phyloP scores from a whole-genome alignment of 179 eudicot genomes.

The Amaranthus tricolor region DNA sequence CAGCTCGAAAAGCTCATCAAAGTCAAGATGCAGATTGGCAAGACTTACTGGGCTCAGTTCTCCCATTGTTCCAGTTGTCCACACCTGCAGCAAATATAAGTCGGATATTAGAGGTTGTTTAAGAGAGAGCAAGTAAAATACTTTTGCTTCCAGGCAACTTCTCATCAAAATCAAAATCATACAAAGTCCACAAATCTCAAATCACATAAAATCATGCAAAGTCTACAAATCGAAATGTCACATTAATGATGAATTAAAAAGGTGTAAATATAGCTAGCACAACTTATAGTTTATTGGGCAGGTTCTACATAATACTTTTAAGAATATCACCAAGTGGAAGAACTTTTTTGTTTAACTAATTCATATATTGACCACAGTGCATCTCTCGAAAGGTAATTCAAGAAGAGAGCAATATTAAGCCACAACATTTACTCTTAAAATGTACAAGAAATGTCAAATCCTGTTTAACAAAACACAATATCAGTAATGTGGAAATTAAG shows the following conservation, averaged over 20 bases:
- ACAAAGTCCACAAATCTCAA: too few relatives aligned
- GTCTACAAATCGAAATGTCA: background rate
- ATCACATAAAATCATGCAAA: too few relatives aligned
- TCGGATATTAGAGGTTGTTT: background rate
- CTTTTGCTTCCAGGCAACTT: conserved; percentile 59
- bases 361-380: background rate
- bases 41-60: conserved; percentile 89
- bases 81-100: conserved; percentile 53
- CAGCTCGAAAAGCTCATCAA: background rate
- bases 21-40: background rate
- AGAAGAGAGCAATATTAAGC: background rate
- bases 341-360: background rate
- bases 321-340: background rate
- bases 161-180: background rate
- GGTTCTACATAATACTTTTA: background rate
- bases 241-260: background rate
- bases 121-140: conserved; percentile 22
- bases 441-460: background rate
- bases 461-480: background rate
- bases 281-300: background rate
- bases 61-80: conserved; percentile 99
- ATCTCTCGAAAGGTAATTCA: background rate
- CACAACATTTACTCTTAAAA: background rate
- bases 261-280: background rate
- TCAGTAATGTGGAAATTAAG: background rate